A percentile compares a stretch with the other conserved stretches of the same genome.
phyloP scores from a whole-genome alignment of 1,284 basidiomycete genomes.

The Chalciporus sp. region DNA sequence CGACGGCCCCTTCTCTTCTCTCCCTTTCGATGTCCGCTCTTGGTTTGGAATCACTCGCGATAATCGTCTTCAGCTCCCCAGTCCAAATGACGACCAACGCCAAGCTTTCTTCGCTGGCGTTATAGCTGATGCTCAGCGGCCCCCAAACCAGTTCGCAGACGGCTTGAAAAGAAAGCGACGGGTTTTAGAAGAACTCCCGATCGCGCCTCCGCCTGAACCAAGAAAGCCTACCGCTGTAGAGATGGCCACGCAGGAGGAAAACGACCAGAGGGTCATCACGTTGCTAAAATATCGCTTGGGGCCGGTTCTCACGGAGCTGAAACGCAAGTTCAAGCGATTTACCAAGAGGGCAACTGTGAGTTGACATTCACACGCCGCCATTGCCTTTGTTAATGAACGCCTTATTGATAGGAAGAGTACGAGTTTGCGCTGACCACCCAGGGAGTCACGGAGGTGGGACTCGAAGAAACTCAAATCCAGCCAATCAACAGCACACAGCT shows the following conservation, averaged over 20 bases:
- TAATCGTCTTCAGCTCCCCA: slow-evolving; percentile 68
- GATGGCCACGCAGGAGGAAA: slow-evolving; percentile 81
- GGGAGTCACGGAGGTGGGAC: slow-evolving; percentile 44
- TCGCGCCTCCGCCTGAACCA: slow-evolving; percentile 90
- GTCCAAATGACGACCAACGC: slow-evolving; percentile 62
- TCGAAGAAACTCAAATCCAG: slow-evolving; percentile 31
- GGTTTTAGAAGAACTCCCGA: slow-evolving; percentile 82
- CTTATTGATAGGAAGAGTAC: slow-evolving; percentile 66
- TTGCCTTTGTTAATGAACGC: slow-evolving; percentile 13
- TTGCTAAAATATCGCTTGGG: slow-evolving; percentile 87
- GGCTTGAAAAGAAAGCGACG: slow-evolving; percentile 85
- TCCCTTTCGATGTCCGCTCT: slow-evolving; percentile 82
- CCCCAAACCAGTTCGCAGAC: slow-evolving; percentile 91
- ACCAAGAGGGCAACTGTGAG: slow-evolving; percentile 80
- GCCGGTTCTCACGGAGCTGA: slow-evolving; percentile 86
- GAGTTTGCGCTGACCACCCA: slow-evolving; percentile 47
- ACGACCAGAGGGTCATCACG: slow-evolving; percentile 78
- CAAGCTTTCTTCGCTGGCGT: slow-evolving; percentile 78
- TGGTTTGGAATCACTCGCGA: slow-evolving; percentile 91
- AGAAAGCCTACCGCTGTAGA: slow-evolving; percentile 83
- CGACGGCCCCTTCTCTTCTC: slow-evolving; percentile 70
- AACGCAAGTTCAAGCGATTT: slow-evolving; percentile 93
- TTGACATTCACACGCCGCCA: slow-evolving; percentile 18
- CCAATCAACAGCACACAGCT: slow-evolving; percentile 34
- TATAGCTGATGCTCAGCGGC: slow-evolving; percentile 66